A percentile compares a stretch with the other conserved stretches of the same genome.
Evolutionary conservation across 139 green algal genomes (phyloP).

Genomic region (Edaphochlamys debaryana): DNA sequence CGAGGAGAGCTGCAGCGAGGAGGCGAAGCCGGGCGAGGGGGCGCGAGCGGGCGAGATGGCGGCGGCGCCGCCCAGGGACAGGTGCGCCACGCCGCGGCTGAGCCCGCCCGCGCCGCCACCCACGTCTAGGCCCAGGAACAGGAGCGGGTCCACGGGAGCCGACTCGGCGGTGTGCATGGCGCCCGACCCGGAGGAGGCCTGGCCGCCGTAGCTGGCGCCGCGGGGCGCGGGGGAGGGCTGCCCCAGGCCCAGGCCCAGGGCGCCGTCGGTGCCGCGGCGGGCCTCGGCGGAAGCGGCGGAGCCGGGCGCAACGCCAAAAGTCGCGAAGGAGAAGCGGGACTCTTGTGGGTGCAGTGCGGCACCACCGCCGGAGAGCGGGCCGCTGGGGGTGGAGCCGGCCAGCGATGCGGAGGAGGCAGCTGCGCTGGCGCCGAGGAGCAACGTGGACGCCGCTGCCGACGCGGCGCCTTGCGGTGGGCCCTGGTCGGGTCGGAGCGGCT

Average conservation of each 20-base stretch:
- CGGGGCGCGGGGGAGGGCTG: no score
- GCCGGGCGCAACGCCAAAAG: neutral
- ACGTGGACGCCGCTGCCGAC: conserved; percentile 8
- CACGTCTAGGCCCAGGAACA: conserved; percentile 4
- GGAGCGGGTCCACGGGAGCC: neutral
- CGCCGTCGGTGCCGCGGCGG: no score
- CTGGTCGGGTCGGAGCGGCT: conserved; percentile 32
- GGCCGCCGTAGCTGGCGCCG: no score
- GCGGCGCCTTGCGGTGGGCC: conserved; percentile 12
- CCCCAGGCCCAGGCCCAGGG: no score
- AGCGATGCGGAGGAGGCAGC: neutral
- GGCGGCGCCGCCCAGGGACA: neutral
- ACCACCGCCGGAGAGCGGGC: neutral
- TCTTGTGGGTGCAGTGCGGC: neutral
- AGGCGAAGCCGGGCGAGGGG: neutral
- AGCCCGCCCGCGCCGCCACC: neutral
- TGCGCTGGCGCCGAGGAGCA: neutral
- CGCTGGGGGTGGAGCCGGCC: neutral
- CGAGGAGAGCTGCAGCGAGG: neutral
- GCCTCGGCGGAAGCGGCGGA: neutral
- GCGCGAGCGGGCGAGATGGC: no score
- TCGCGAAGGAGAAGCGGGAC: conserved; percentile 34
- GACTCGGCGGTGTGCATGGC: no score
- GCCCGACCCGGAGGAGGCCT: no score
- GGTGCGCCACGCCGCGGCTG: no score